These are phyloP conservation scores for Candida maris DNA, from an alignment of 805 yeast species.

Conservation along the genomic window DNA sequence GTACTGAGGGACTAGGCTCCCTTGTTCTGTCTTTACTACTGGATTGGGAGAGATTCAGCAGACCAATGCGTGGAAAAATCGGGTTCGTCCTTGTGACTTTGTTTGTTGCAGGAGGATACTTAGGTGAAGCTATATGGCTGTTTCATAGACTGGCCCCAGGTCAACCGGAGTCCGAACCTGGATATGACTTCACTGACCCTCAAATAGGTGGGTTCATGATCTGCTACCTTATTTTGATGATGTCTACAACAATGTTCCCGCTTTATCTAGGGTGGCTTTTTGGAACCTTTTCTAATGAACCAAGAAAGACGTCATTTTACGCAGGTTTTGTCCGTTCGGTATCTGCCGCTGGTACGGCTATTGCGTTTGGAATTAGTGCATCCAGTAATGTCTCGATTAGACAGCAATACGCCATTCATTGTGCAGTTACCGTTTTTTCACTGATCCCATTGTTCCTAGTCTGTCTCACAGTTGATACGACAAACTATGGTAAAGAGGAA, in stretches of 20 bases:
- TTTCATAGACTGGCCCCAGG: neutral
- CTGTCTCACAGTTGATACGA: neutral
- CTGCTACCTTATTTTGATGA: neutral
- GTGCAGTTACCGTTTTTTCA: neutral
- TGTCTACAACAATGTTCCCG: neutral
- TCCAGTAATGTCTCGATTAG: neutral
- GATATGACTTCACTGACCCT: neutral
- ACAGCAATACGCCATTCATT: neutral
- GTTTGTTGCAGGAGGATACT: neutral
- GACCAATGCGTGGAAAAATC: neutral
- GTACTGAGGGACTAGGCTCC: neutral
- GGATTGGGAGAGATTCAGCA: neutral
- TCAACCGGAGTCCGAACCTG: neutral
- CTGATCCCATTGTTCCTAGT: neutral
- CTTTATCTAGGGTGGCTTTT: neutral
- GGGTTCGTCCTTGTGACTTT: neutral
- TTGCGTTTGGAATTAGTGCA: neutral
- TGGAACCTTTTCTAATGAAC: neutral
- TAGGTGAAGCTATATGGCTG: neutral
- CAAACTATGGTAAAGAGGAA: neutral
- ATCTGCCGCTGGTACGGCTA: neutral
- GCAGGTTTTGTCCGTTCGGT: neutral
- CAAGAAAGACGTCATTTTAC: neutral
- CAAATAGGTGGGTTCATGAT: neutral
- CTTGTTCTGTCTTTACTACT: neutral